Evolutionary conservation across 1,284 basidiomycete species (phyloP), one percentile per base, ranked within the genome.

Genomic region (Papiliotrema flavescens): DNA sequence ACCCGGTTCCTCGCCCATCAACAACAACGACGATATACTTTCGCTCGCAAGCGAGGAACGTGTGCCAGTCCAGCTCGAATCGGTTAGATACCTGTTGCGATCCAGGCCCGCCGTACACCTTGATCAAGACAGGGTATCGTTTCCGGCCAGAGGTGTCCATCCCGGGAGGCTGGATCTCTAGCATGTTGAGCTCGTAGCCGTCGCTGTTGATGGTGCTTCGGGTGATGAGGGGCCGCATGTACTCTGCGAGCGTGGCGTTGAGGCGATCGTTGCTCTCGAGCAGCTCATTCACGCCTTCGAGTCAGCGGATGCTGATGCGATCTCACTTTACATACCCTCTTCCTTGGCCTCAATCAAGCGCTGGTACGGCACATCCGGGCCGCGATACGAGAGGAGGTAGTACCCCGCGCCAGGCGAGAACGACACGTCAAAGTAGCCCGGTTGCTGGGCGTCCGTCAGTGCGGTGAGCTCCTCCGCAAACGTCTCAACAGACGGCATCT

Each of bases 1-100:
- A 90, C 1, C 95, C 95, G 0, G 95, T 98, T 0, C 94, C 94
- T n/a, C 94, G 83, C 0, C 90, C 92, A 71, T 98, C 95, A 41
- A 97, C 86, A 14, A 83, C 78, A 45, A 96, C 89, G 24, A 95
- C 81, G 44, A 98, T 81, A 73, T 95, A 97, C 61, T 90, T 85
- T 42, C 90, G 79, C 28, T 84, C 82, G 61, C 87, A 87, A 2
- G 87, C 88, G 22, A 97, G 81, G 76, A 88, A 95, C 57, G 90
- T 81, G 64, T 92, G 85, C 90, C 91, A 98, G 75, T 89, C 87
- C 15, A 85, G 82, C 20, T 73, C 69, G 76, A 84, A 96, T 35
- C 73, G 75, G 23, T 84, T 78, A 66, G 85, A 79, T 20, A 93
- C 88, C 62, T 81, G 77, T 70, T 96, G 95, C 44, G 87, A 89